Percentiles rank a stretch among this genome's conserved stretches.
These are phyloP conservation scores for Pythium periplocum DNA, from an alignment of 352 stramenopile genomes.

Conservation along the genomic window DNA sequence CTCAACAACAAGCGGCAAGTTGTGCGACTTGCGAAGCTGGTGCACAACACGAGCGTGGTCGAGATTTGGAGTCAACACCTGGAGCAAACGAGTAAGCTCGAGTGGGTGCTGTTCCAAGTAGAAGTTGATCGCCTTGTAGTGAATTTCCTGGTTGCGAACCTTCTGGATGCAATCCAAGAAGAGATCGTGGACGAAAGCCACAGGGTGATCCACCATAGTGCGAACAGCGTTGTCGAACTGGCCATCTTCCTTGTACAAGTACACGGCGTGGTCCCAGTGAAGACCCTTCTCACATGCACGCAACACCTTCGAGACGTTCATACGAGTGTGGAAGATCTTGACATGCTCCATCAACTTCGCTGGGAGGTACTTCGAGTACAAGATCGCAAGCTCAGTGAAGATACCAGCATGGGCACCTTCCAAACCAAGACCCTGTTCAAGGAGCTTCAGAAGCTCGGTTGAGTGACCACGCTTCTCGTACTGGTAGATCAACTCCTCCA, in stretches of 20 bases:
- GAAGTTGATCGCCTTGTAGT: conserved; percentile 99
- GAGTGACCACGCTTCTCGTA: conserved; percentile 98
- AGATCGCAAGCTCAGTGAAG: conserved; percentile 98
- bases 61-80: conserved; percentile 97
- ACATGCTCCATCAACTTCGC: conserved; percentile 99
- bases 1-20: conserved; percentile 94
- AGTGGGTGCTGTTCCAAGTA: conserved; percentile 98
- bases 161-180: conserved; percentile 99
- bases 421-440: conserved; percentile 98
- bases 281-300: conserved; percentile 98
- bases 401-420: conserved; percentile 99
- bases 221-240: conserved; percentile 99
- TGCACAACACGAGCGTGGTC: conserved; percentile 99
- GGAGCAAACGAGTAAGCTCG: conserved; percentile 95
- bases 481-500: conserved; percentile 98
- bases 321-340: conserved; percentile 99
- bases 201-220: conserved; percentile 98
- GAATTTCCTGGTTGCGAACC: conserved; percentile 99
- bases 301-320: conserved; percentile 98
- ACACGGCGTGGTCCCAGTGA: conserved; percentile 98
- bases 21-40: conserved; percentile 96
- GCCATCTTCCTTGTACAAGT: conserved; percentile 99
- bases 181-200: conserved; percentile 97
- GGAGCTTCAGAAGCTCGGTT: conserved; percentile 95
- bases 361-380: conserved; percentile 99